A percentile compares a stretch with the other conserved stretches of the same genome.
Evolutionary conservation across 2,329 filamentous ascomycete genomes (phyloP).

Genomic region (Nigrograna mackinnonii): DNA sequence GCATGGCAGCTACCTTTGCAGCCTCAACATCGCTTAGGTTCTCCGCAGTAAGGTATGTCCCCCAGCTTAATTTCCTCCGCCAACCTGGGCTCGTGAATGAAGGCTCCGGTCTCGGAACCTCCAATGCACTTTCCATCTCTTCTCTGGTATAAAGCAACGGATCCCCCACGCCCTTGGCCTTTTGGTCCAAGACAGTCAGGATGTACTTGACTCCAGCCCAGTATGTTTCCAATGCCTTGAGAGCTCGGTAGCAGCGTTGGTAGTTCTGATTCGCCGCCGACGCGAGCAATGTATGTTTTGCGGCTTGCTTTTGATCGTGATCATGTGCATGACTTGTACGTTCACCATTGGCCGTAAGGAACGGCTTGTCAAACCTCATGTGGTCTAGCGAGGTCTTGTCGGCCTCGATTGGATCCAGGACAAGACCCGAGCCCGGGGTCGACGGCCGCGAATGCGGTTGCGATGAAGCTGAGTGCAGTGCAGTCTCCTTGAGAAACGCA

Average conservation of each 20-base stretch:
- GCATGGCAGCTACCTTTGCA: slow-evolving; percentile 35
- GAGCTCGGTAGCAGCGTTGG: slow-evolving; percentile 80
- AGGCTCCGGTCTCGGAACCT: slow-evolving; percentile 55
- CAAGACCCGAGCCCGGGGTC: slow-evolving; percentile 40
- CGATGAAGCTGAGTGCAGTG: slow-evolving; percentile 66
- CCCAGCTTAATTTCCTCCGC: slow-evolving; percentile 51
- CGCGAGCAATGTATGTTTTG: slow-evolving; percentile 75
- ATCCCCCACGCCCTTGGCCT: slow-evolving; percentile 84
- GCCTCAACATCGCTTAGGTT: slow-evolving; percentile 27
- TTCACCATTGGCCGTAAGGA: slow-evolving; percentile 12
- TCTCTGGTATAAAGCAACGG: slow-evolving; percentile 68
- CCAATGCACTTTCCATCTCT: slow-evolving; percentile 74
- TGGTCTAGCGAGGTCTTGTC: slow-evolving; percentile 33
- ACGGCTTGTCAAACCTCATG: slow-evolving; percentile 17
- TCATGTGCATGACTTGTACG: slow-evolving; percentile 18
- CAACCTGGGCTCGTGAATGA: slow-evolving; percentile 56
- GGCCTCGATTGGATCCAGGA: slow-evolving; percentile 37
- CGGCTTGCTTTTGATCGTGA: slow-evolving; percentile 48
- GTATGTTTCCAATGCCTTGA: slow-evolving; percentile 79
- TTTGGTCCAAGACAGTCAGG: slow-evolving; percentile 82
- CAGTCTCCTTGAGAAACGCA: slow-evolving; percentile 83
- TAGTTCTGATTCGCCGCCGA: slow-evolving; percentile 86
- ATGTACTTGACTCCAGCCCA: slow-evolving; percentile 91
- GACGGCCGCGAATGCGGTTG: slow-evolving; percentile 65
- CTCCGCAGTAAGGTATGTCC: slow-evolving; percentile 43